These are phyloP conservation scores for Trapa incisa DNA, from an alignment of 345 rosid genomes.

Conservation along the genomic window DNA sequence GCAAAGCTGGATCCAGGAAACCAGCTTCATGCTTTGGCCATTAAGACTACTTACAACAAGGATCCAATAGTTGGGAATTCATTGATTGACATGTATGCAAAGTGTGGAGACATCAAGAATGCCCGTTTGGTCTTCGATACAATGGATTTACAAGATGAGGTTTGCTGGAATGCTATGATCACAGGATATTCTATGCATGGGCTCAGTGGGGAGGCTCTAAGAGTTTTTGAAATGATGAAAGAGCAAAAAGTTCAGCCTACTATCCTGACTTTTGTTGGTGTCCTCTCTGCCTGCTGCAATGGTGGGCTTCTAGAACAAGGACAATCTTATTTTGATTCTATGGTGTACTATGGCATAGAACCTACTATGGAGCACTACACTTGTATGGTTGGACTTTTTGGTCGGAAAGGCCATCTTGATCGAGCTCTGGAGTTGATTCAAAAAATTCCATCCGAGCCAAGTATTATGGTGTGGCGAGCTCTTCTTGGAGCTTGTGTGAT, in stretches of 20 bases:
- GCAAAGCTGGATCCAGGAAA: slow-evolving; percentile 61
- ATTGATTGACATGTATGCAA: slow-evolving; percentile 87
- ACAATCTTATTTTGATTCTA: slow-evolving; percentile 51
- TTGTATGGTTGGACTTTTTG: slow-evolving; percentile 17
- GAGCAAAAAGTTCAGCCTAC: slow-evolving; percentile 42
- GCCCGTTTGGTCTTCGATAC: slow-evolving; percentile 46
- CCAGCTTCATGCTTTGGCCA: slow-evolving; percentile 51
- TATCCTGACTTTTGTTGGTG: slow-evolving; percentile 52
- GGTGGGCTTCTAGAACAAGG: slow-evolving; percentile 52
- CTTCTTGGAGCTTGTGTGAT: slow-evolving; percentile 70
- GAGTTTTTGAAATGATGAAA: slow-evolving; percentile 48
- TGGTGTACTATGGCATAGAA: slow-evolving; percentile 55
- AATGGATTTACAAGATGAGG: slow-evolving; percentile 33
- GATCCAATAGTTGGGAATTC: slow-evolving; percentile 52
- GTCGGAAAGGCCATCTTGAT: slow-evolving; percentile 64
- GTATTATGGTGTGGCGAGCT: slow-evolving; percentile 75
- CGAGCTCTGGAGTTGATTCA: slow-evolving; percentile 53
- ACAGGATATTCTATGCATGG: slow-evolving; percentile 80
- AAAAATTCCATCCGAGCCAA: slow-evolving; percentile 52
- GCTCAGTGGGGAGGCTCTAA: slow-evolving; percentile 39
- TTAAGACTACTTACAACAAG: slow-evolving; percentile 47
- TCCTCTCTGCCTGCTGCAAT: slow-evolving; percentile 78
- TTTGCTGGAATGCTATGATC: slow-evolving; percentile 78
- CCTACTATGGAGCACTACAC: slow-evolving; percentile 74
- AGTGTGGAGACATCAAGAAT: slow-evolving; percentile 60